These are phyloP conservation scores for Hanseniaspora occidentalis DNA, from an alignment of 805 yeast species.

Conservation along the genomic window DNA sequence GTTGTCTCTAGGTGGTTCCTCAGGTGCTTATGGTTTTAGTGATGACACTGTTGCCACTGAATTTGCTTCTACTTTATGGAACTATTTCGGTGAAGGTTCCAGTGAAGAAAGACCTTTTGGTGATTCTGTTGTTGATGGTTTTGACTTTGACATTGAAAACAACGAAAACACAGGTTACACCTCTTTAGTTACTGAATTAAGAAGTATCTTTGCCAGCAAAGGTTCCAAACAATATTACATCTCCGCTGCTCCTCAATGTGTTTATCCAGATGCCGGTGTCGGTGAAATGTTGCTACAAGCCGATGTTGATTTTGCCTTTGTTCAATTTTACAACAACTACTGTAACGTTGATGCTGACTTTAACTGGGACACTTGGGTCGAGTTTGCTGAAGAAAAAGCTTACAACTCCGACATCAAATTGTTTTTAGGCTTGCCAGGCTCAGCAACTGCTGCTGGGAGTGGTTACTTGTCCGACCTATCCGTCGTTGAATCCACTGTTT, in stretches of 20 bases:
- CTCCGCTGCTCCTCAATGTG: conserved; percentile 91
- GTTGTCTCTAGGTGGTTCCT: conserved; percentile 64
- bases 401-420: conserved; percentile 60
- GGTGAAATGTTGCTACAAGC: conserved; percentile 48
- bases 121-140: conserved; percentile 72
- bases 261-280: conserved; percentile 63
- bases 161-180: conserved; percentile 52
- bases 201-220: conserved; percentile 41
- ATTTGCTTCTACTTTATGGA: conserved; percentile 49
- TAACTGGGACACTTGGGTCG: conserved; percentile 64
- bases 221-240: conserved; percentile 50
- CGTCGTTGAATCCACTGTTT: conserved; percentile 35
- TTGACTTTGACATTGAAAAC: conserved; percentile 83
- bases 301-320: conserved; percentile 65
- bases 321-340: conserved; percentile 84
- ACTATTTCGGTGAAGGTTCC: conserved; percentile 50
- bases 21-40: conserved; percentile 77
- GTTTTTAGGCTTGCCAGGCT: conserved; percentile 66
- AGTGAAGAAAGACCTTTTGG: conserved; percentile 57
- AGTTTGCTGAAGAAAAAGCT: conserved; percentile 36
- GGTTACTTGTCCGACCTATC: conserved; percentile 43
- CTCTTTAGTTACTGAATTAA: conserved; percentile 37
- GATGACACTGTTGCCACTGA: conserved; percentile 62
- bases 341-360: conserved; percentile 46
- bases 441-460: conserved; percentile 43